phyloP scores from a whole-genome alignment of 2,329 filamentous ascomycete species.

The Tolypocladium sp. region DNA sequence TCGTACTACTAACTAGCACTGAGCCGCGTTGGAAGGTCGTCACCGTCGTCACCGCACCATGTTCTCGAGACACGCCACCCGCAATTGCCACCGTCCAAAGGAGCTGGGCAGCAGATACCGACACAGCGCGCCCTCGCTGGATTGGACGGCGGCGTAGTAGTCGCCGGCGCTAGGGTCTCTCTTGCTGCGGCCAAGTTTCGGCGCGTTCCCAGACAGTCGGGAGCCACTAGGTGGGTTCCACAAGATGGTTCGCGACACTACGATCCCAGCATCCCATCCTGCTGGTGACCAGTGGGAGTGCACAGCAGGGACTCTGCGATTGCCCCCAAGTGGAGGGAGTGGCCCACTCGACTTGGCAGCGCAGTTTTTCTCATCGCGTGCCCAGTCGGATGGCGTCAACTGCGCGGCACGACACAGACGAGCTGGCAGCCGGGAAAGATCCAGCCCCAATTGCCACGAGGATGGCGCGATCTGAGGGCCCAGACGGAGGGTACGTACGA shows the following conservation, averaged over 20 bases:
- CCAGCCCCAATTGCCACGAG: slow-evolving; percentile 5
- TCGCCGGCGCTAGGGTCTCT: slow-evolving; percentile 11
- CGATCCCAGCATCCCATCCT: slow-evolving; percentile 11
- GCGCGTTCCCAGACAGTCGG: slow-evolving; percentile 23
- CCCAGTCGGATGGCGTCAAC: neutral
- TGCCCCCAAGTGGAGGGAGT: neutral
- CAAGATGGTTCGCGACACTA: slow-evolving; percentile 16
- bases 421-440: neutral
- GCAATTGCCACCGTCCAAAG: neutral
- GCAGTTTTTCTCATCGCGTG: neutral
- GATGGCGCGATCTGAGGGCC: slow-evolving; percentile 5
- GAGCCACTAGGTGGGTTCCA: slow-evolving; percentile 18
- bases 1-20: neutral
- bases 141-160: slow-evolving; percentile 2
- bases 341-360: slow-evolving; percentile 4
- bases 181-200: slow-evolving; percentile 14
- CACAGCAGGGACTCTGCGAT: neutral
- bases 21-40: neutral
- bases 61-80: neutral
- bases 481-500: neutral
- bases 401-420: neutral
- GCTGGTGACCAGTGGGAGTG: slow-evolving; percentile 6
- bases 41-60: neutral
- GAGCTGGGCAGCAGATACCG: neutral
- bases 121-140: neutral